Evolutionary conservation across 108 stramenopile genomes (phyloP), one percentile per base, ranked within the genome.

Genomic region (Cyclotella kingstonii): DNA sequence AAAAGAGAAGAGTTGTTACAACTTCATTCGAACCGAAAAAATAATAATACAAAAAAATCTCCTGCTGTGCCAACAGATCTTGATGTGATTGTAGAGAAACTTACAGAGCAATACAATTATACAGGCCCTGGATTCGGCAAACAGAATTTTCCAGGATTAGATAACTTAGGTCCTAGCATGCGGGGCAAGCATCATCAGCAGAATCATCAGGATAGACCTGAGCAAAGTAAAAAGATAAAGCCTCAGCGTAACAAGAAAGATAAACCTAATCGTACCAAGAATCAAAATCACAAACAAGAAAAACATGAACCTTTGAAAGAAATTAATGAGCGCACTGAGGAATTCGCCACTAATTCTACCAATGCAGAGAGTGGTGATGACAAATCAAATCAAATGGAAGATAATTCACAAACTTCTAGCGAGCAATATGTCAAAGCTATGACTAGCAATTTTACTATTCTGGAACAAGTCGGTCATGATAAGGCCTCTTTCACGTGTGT

Each of bases 391-490:
- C n/a, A n/a, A n/a, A n/a, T n/a, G n/a, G n/a, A n/a, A n/a, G n/a
- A n/a, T n/a, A n/a, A n/a, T n/a, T n/a, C n/a, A n/a, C n/a, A n/a
- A n/a, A n/a, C n/a, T n/a, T n/a, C n/a, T n/a, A n/a, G n/a, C n/a
- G n/a, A n/a, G n/a, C n/a, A n/a, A n/a, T n/a, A n/a, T n/a, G n/a
- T n/a, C n/a, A n/a, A n/a, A n/a, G 9, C 15, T 1, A 3, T 35
- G 11, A 36, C 25, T 18, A 17, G 23, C 10, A 10, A 34, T 6
- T 91, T 71, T 35, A 68, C 68, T 22, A 59, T 91, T 28, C 22
- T 87, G 19, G 77, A 82, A 45, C 83, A 83, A 61, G 59, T 86
- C 9, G 14, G 44, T 9, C 90, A 91, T 65, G 90, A 88, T 40
- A 22, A 15, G 0, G 54, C 36, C 23, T 76, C 86, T 11, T 91